A percentile compares a stretch with the other conserved stretches of the same genome.
phyloP scores from a whole-genome alignment of 441 rosid genomes.

The Pelargonium cotyledonis region DNA sequence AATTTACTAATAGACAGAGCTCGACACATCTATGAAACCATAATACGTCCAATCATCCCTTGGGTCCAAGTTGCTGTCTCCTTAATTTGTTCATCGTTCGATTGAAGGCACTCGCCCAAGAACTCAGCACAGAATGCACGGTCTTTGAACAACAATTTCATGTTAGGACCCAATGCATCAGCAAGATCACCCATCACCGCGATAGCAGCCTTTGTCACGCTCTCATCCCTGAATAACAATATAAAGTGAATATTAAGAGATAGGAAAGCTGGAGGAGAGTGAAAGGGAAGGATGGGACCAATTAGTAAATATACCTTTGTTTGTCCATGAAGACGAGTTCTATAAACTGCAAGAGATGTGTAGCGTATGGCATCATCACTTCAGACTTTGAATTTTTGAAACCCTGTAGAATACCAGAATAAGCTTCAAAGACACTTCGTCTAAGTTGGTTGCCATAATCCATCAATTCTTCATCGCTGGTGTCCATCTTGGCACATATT shows the following conservation, averaged over 20 bases:
- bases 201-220: slow-evolving; percentile 80
- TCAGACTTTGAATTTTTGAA: slow-evolving; percentile 69
- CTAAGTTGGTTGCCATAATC: slow-evolving; percentile 80
- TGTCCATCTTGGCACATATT: slow-evolving; percentile 62
- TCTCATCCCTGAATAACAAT: slow-evolving; percentile 55
- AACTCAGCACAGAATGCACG: slow-evolving; percentile 52
- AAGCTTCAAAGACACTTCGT: slow-evolving; percentile 82
- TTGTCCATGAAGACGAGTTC: slow-evolving; percentile 65
- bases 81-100: slow-evolving; percentile 79
- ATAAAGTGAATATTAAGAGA: too few species aligned
- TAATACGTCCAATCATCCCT: slow-evolving; percentile 71
- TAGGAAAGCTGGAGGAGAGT: too few species aligned
- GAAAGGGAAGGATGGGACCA: too few species aligned
- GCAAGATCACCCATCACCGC: slow-evolving; percentile 96
- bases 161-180: slow-evolving; percentile 70
- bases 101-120: slow-evolving; percentile 62
- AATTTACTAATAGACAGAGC: neutral
- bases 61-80: slow-evolving; percentile 84
- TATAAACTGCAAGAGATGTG: slow-evolving; percentile 74
- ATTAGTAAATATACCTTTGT: slow-evolving; percentile 39
- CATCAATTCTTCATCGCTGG: slow-evolving; percentile 66
- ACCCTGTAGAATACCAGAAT: slow-evolving; percentile 91
- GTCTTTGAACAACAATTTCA: slow-evolving; percentile 57
- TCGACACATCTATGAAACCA: slow-evolving; percentile 23
- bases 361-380: slow-evolving; percentile 77